Base-by-base conservation (phyloP, 352 stramenopile species). In the Pythium oligandrum region DNA sequence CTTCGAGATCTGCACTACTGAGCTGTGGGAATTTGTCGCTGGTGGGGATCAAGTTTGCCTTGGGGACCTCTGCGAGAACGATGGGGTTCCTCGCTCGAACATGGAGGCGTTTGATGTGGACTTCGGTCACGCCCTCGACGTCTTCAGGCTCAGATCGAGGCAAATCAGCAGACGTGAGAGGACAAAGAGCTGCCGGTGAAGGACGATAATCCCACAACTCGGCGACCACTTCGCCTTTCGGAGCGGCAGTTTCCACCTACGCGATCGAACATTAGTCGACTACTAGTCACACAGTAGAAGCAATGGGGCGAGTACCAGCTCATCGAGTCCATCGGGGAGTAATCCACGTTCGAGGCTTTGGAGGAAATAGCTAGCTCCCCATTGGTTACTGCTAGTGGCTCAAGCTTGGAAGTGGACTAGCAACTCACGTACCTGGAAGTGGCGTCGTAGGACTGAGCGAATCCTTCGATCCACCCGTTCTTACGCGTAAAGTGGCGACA, bases 381-480 rank as follows among this genome's bases (percentile, higher is more conserved):
- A 4, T 30, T 49, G 10, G 38, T 26, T 39, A 38, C 0, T 26
- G 17, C 17, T 26, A 26, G 0, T 26, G 0, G 17, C 17, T 26
- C 17, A 26, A 26, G 17, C 17, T 26, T 26, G 17, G 17, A 26
- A 26, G 17, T 26, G 17, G 17, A 26, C 0, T 26, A 26, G 0
- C 0, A 26, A 26, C 17, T 26, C 17, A 26, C 59, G 43, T 30
- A 89, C 78, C 76, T 80, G 5, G 74, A 82, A 17, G 82, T 76
- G n/a, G 55, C 63, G 46, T 89, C 78, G 53, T 87, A 89, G 26
- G 78, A 78, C 62, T 89, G 78, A 10, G 74, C 75, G 34, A 86
- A 89, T 2, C 78, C 78, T 17, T 89, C 76, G 49, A 87, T 55
- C 44, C 68, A 71, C 36, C 79, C 70, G 36, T 67, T 72, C 44